Percentiles rank a stretch among this genome's conserved stretches.
Evolutionary conservation across 192 early-diverging fungal genomes (phyloP).

Genomic region (Coemansia sp.): DNA sequence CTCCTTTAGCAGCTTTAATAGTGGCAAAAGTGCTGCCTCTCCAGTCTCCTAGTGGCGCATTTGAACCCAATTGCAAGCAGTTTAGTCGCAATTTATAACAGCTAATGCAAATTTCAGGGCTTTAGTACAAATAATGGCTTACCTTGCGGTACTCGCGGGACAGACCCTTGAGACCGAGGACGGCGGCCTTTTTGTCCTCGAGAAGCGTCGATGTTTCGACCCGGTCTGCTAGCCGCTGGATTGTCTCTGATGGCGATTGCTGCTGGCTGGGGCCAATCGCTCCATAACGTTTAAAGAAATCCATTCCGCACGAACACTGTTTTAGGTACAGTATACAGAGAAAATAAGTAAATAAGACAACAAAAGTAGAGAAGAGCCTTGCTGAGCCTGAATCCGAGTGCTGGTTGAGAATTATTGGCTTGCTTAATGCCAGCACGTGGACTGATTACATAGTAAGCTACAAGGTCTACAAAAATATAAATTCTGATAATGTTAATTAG

Average conservation of each 20-base stretch:
- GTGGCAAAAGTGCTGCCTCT: slow-evolving; percentile 65
- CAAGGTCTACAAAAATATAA: too few relatives aligned
- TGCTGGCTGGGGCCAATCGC: slow-evolving; percentile 48
- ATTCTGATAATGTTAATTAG: too few relatives aligned
- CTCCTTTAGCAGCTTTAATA: slow-evolving; percentile 72
- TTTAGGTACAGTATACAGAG: background rate
- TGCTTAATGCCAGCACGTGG: background rate
- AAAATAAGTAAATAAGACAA: background rate
- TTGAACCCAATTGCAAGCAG: background rate
- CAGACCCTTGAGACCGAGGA: slow-evolving; percentile 81
- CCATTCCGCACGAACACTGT: slow-evolving; percentile 17
- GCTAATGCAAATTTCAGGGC: too few relatives aligned
- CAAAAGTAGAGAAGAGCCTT: slow-evolving; percentile 1
- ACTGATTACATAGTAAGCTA: background rate
- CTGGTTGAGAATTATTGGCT: background rate
- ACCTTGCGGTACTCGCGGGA: slow-evolving; percentile 70
- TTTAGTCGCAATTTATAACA: background rate
- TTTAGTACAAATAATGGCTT: slow-evolving; percentile 11
- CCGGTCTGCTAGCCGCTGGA: slow-evolving; percentile 81
- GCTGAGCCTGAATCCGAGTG: background rate
- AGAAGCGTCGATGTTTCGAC: slow-evolving; percentile 77
- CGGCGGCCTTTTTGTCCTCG: slow-evolving; percentile 87
- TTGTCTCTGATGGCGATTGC: slow-evolving; percentile 62
- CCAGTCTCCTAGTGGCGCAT: slow-evolving; percentile 72
- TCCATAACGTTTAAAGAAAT: slow-evolving; percentile 52